A percentile compares a stretch with the other conserved stretches of the same genome.
phyloP scores from a whole-genome alignment of 2,329 filamentous ascomycete species.

The Phoma herbarum region DNA sequence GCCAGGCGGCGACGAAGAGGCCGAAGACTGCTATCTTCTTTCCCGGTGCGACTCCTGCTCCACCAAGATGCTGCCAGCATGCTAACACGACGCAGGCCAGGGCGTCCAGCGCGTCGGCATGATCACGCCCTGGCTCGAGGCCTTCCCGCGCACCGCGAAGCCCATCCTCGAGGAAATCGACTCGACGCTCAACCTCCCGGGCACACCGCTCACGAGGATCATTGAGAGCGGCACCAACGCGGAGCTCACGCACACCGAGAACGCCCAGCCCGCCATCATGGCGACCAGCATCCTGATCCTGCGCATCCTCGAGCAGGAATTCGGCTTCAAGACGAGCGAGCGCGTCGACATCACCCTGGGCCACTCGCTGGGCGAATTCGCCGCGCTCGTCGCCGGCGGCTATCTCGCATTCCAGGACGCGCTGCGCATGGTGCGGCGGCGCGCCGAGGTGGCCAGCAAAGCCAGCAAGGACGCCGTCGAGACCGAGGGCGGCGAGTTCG shows the following conservation, averaged over 20 bases:
- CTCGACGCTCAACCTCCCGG: conserved; percentile 72
- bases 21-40: conserved; percentile 53
- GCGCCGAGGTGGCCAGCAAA: conserved; percentile 83
- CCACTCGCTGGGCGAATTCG: conserved; percentile 92
- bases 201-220: conserved; percentile 68
- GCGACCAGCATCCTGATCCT: conserved; percentile 90
- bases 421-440: conserved; percentile 75
- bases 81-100: conserved; percentile 67
- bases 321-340: conserved; percentile 74
- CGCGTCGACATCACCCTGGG: conserved; percentile 85
- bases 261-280: conserved; percentile 96
- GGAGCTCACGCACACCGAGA: conserved; percentile 79
- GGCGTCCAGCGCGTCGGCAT: conserved; percentile 91
- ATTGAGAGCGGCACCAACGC: conserved; percentile 83
- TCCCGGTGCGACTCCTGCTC: conserved; percentile 37
- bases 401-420: conserved; percentile 82
- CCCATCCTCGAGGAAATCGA: conserved; percentile 89
- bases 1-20: conserved; percentile 30
- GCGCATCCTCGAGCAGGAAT: conserved; percentile 84
- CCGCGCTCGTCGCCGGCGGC: conserved; percentile 84
- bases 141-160: conserved; percentile 79
- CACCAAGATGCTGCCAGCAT: neutral
- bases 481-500: conserved; percentile 80
- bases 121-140: conserved; percentile 83
- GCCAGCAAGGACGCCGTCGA: conserved; percentile 74